Percentiles rank a stretch among this genome's conserved stretches.
phyloP scores from a whole-genome alignment of 2,329 filamentous ascomycete species.

The Venturia carpophila region DNA sequence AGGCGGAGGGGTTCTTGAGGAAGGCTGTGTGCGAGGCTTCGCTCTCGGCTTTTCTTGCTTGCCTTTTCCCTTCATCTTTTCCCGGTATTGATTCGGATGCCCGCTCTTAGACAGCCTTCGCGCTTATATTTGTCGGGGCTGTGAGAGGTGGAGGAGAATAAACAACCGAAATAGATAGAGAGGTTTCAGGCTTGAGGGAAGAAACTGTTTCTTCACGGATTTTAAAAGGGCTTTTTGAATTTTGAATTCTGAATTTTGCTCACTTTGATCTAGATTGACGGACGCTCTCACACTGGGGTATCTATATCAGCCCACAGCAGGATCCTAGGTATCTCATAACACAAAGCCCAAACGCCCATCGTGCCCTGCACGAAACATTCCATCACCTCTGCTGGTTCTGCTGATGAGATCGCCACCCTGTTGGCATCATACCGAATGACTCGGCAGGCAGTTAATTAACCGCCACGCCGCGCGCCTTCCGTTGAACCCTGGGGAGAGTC shows the following conservation, averaged over 20 bases:
- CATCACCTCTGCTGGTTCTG: neutral
- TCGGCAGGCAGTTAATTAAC: neutral
- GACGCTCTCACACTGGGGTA: neutral
- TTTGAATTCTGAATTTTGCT: neutral
- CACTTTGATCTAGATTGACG: neutral
- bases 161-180: neutral
- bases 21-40: neutral
- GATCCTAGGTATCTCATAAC: slow-evolving; percentile 9
- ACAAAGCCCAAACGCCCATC: neutral
- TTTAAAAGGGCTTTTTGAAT: too few relatives aligned
- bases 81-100: neutral
- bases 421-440: neutral
- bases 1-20: neutral
- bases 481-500: neutral
- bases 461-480: neutral
- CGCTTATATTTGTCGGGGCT: too few relatives aligned
- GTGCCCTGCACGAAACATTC: neutral
- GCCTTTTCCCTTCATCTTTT: neutral
- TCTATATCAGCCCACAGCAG: neutral
- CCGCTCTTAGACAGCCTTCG: neutral
- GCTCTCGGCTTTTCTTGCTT: neutral
- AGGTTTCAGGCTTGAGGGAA: too few relatives aligned
- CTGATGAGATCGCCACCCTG: neutral
- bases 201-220: too few relatives aligned
- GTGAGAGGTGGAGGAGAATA: too few relatives aligned